phyloP scores from a whole-genome alignment of 2,329 filamentous ascomycete genomes.

The Claviceps monticola region DNA sequence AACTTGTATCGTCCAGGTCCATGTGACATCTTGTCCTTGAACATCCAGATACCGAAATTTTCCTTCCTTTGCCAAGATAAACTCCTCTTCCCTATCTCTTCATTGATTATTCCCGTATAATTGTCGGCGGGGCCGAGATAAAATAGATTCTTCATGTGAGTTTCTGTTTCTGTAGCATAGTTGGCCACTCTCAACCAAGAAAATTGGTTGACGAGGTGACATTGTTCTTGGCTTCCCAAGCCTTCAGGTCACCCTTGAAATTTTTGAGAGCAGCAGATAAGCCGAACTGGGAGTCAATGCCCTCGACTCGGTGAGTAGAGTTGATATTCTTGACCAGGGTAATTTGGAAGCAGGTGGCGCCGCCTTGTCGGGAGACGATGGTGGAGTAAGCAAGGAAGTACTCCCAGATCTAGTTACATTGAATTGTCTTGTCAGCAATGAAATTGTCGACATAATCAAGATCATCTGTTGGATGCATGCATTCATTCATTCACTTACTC shows the following conservation, averaged over 20 bases:
- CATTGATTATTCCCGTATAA: not conserved
- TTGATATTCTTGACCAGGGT: constrained; percentile 87
- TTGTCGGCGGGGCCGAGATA: not conserved
- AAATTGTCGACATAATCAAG: not conserved
- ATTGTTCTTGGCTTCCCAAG: constrained; percentile 24
- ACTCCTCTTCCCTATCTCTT: not conserved
- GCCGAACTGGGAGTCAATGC: constrained; percentile 55
- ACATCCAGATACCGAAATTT: not conserved
- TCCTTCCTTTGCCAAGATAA: not conserved
- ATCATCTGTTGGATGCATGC: not conserved
- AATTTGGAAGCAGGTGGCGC: constrained; percentile 81
- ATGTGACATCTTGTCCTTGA: too few species aligned
- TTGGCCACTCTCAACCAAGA: constrained; percentile 8
- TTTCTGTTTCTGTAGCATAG: not conserved
- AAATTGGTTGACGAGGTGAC: constrained; percentile 19
- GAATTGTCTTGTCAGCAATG: not conserved
- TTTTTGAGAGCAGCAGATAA: constrained; percentile 46
- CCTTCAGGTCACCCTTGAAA: constrained; percentile 19
- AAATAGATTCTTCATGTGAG: not conserved
- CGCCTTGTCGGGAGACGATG: constrained; percentile 74
- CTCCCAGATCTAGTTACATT: constrained; percentile 60
- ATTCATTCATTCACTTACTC: constrained; percentile 41
- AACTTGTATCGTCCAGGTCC: too few species aligned
- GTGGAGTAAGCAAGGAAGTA: constrained; percentile 80
- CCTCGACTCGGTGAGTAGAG: constrained; percentile 71